Evolutionary conservation across 257 asterid species (phyloP).

Genomic region (Fraxinus excelsior): DNA sequence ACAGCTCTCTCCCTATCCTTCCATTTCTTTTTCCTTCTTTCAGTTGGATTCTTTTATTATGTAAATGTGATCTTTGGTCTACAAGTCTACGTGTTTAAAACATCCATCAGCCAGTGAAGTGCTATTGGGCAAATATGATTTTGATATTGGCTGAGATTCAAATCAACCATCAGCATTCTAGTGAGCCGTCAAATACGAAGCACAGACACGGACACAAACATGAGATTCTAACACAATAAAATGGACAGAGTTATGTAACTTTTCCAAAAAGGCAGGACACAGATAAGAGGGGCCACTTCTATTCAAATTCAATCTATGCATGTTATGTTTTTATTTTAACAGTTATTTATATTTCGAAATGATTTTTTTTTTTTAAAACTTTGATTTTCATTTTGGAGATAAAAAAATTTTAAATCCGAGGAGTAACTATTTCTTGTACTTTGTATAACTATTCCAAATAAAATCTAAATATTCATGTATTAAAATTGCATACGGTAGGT

Average conservation of each 20-base stretch:
- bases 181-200: background rate
- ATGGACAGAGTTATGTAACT: background rate
- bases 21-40: background rate
- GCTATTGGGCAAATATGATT: background rate
- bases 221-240: background rate
- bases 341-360: background rate
- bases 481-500: too few species aligned
- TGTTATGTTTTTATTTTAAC: too few species aligned
- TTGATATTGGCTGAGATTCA: background rate
- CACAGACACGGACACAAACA: background rate
- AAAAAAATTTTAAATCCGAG: background rate
- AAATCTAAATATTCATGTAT: too few species aligned
- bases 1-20: background rate
- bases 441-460: background rate
- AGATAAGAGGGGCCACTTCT: background rate
- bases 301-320: background rate
- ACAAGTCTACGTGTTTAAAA: background rate
- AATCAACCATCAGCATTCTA: background rate
- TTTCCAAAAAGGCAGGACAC: background rate
- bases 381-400: background rate
- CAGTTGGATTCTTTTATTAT: too few species aligned
- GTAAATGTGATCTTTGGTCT: background rate
- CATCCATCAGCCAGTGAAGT: background rate
- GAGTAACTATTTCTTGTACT: background rate
- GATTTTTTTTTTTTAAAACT: background rate